phyloP scores from a whole-genome alignment of 1,139 yeast species.

The Kodamaea suecica region DNA sequence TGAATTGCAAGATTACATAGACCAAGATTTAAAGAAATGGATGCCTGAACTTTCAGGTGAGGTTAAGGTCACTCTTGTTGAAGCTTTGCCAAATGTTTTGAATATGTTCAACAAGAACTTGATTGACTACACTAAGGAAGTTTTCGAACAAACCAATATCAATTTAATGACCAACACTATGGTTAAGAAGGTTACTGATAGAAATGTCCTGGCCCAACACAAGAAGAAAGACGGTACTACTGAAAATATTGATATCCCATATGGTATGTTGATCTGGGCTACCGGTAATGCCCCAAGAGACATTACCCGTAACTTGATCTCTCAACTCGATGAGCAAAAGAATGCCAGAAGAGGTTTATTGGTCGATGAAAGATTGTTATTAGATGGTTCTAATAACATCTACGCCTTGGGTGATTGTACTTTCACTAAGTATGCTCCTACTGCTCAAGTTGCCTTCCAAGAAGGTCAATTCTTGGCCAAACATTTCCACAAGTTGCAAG shows the following conservation, averaged over 20 bases:
- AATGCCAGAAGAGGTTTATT: constrained; percentile 86
- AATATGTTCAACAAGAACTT: constrained; percentile 83
- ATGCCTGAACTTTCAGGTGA: constrained; percentile 83
- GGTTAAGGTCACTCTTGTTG: constrained; percentile 78
- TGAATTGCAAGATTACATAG: constrained; percentile 89
- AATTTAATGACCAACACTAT: constrained; percentile 77
- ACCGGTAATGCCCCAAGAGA: constrained; percentile 93
- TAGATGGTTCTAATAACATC: constrained; percentile 79
- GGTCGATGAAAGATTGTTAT: constrained; percentile 77
- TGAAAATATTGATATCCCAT: constrained; percentile 65
- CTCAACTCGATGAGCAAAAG: constrained; percentile 75
- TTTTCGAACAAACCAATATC: constrained; percentile 76
- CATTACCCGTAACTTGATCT: constrained; percentile 63
- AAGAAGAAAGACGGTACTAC: constrained; percentile 62
- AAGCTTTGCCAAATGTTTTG: constrained; percentile 88
- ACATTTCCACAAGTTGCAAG: constrained; percentile 65
- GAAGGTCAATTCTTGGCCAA: constrained; percentile 82
- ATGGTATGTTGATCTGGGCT: constrained; percentile 94
- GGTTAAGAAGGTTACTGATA: constrained; percentile 79
- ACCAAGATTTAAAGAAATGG: constrained; percentile 86
- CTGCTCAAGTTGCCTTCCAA: constrained; percentile 97
- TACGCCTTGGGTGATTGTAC: constrained; percentile 96
- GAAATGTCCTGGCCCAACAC: constrained; percentile 64
- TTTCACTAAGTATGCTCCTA: constrained; percentile 86
- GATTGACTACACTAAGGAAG: constrained; percentile 79